These are phyloP conservation scores for Ogataea pignaliae DNA, from an alignment of 805 yeast species.

Conservation along the genomic window DNA sequence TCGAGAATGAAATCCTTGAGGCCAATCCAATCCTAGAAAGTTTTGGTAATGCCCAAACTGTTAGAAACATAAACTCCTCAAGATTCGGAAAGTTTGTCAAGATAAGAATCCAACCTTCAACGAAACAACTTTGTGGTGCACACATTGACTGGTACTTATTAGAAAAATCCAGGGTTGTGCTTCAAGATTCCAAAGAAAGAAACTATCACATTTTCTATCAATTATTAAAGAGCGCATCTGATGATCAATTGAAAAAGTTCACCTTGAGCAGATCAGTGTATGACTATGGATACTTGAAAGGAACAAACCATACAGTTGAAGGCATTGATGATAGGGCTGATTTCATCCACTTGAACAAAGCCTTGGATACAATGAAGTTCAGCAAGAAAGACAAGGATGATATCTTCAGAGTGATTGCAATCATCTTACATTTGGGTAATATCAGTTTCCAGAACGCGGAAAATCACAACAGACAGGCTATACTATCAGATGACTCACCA, in stretches of 20 bases:
- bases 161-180: slow-evolving; percentile 88
- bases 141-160: slow-evolving; percentile 90
- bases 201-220: slow-evolving; percentile 95
- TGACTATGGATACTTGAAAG: slow-evolving; percentile 55
- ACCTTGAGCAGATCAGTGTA: slow-evolving; percentile 36
- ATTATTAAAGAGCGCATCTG: slow-evolving; percentile 61
- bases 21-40: slow-evolving; percentile 96
- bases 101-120: slow-evolving; percentile 58
- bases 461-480: slow-evolving; percentile 66
- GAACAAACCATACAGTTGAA: slow-evolving; percentile 52
- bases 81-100: slow-evolving; percentile 95
- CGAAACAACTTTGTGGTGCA: slow-evolving; percentile 77
- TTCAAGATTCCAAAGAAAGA: slow-evolving; percentile 72
- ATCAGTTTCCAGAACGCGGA: slow-evolving; percentile 62
- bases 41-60: slow-evolving; percentile 96
- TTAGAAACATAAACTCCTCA: slow-evolving; percentile 89
- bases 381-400: slow-evolving; percentile 46
- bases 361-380: slow-evolving; percentile 75
- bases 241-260: slow-evolving; percentile 42
- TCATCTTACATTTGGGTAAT: slow-evolving; percentile 82
- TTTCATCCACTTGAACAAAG: slow-evolving; percentile 54
- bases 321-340: slow-evolving; percentile 75
- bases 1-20: slow-evolving; percentile 82
- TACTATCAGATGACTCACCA: slow-evolving; percentile 47
- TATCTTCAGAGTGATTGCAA: slow-evolving; percentile 65